Conservation (phyloP, 768 basidiomycete species). For the Boletus rubescentipes region DNA sequence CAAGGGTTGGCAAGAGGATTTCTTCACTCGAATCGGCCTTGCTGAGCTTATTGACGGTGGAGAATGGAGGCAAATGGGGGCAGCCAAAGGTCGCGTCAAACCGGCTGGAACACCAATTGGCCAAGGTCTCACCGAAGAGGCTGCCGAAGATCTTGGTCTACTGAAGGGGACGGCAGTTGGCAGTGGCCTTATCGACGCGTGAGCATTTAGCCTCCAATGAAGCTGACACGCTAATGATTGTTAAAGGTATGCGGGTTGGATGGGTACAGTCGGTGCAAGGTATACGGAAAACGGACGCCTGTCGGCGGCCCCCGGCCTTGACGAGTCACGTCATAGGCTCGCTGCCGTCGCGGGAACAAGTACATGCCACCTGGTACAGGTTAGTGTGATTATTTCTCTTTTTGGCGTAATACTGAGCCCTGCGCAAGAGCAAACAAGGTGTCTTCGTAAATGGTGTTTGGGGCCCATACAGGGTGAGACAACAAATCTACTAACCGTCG, state of each 20-base stretch:
- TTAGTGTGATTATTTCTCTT: conserved; percentile 25
- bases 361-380: conserved; percentile 94
- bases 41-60: conserved; percentile 62
- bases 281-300: conserved; percentile 53
- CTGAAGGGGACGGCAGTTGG: conserved; percentile 88
- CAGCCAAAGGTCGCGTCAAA: conserved; percentile 59
- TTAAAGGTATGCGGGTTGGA: conserved; percentile 87
- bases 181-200: conserved; percentile 95
- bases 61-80: conserved; percentile 71
- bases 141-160: conserved; percentile 85
- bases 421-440: conserved; percentile 67
- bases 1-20: conserved; percentile 86
- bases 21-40: conserved; percentile 85
- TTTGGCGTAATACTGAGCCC: background rate
- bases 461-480: conserved; percentile 77
- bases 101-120: conserved; percentile 88
- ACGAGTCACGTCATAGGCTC: conserved; percentile 77
- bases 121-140: conserved; percentile 68
- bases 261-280: conserved; percentile 89
- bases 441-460: conserved; percentile 91
- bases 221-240: background rate
- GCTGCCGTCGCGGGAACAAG: conserved; percentile 96
- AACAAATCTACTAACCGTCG: background rate
- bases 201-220: conserved; percentile 27
- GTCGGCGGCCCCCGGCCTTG: conserved; percentile 59